Base-by-base conservation (phyloP, 2,329 filamentous ascomycete species). In the Sarocladiaceae sp. region DNA sequence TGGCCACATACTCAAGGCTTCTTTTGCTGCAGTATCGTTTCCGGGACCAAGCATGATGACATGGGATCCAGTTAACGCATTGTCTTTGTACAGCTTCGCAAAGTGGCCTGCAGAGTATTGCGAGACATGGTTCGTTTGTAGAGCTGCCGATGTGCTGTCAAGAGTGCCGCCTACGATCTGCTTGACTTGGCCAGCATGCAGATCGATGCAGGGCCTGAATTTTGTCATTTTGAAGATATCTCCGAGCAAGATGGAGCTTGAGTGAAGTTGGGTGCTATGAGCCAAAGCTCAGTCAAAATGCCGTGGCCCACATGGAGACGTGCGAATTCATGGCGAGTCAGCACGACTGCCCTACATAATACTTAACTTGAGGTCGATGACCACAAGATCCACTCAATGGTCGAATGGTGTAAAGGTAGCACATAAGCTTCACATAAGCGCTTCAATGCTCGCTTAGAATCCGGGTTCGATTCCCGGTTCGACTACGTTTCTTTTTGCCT, bases 131-230 rank as follows among this genome's bases (percentile, higher is more conserved):
- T 98, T 98, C 39, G 91, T 97, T 68, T 88, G 85, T 46, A 97
- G 75, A 46, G 78, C 73, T 6, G 73, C 63, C 2, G 78, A 77
- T 7, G 74, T 63, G 60, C 77, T 77, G 66, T 85, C 84, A 50
- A 98, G 77, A 2, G 93, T 97, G 48, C 93, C 91, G 54, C 93
- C 93, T 32, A 98, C 90, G 55, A 98, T 98, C 65, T 98, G 93
- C 72, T 98, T 98, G 48, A 98, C 93, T 61, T 91, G 84, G 12
- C 93, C 93, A n/a, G 90, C 84, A 65, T 98, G 93, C 44, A 98
- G 78, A 68, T 98, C 93, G 65, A 98, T 97, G 61, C 93, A 98
- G 16, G 93, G 93, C 31, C 93, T 78, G 60, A 98, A 98, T 55
- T 83, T 82, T 3, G 93, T 97, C 93, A 98, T 95, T 48, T 47